Evolutionary conservation across 2,329 filamentous ascomycete species (phyloP), one percentile per base, ranked within the genome.

Genomic region (Pseudopyricularia javanii): DNA sequence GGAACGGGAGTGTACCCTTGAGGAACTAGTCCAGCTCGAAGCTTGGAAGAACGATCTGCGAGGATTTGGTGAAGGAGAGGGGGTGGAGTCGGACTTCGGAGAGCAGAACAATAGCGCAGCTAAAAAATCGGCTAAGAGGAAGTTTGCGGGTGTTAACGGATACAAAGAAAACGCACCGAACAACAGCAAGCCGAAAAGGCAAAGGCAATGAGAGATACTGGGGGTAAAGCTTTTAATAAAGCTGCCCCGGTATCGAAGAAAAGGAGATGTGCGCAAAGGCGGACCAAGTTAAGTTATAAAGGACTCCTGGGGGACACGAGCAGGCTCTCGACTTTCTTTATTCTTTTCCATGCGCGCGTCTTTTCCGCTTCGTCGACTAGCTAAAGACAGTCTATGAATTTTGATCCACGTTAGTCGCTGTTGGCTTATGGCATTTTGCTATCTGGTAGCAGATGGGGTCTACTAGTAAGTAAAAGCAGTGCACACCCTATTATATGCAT

Each of bases 281-380:
- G n/a, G n/a, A n/a, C n/a, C n/a, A n/a, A n/a, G n/a, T n/a, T n/a
- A n/a, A n/a, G n/a, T n/a, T n/a, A n/a, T n/a, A n/a, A n/a, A n/a
- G n/a, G n/a, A n/a, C n/a, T n/a, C n/a, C n/a, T n/a, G n/a, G n/a
- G n/a, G n/a, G n/a, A n/a, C n/a, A n/a, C n/a, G n/a, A n/a, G n/a
- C n/a, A n/a, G n/a, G n/a, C n/a, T n/a, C n/a, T n/a, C n/a, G n/a
- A n/a, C n/a, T n/a, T n/a, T n/a, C n/a, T n/a, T n/a, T n/a, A n/a
- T n/a, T n/a, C n/a, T n/a, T n/a, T n/a, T n/a, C n/a, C n/a, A 88
- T 47, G 82, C 84, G 57, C 90, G 84, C n/a, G 85, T 72, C 63
- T 84, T 95, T 32, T 91, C 91, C 22, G 79, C 72, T 7, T 75
- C 66, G 30, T 86, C 86, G 20, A 83, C 71, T 64, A 89, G 88